Evolutionary conservation across 768 basidiomycete species (phyloP).

Genomic region (Suillus discolor): DNA sequence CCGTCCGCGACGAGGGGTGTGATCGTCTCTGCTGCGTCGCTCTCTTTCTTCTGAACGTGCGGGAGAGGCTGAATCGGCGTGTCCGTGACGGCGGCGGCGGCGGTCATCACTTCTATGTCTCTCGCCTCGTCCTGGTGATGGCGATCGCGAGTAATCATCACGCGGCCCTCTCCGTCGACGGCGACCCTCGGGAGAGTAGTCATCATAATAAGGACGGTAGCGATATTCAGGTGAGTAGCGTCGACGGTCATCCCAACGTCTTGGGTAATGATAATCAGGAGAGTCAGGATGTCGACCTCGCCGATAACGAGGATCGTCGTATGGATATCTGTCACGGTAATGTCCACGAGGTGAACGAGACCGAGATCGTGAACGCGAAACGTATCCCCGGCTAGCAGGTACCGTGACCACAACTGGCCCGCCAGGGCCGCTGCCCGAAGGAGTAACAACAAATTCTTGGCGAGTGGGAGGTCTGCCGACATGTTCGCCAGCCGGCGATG

Average conservation of each 20-base stretch:
- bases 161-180: slow-evolving; percentile 8
- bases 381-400: slow-evolving; percentile 15
- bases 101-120: neutral
- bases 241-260: slow-evolving; percentile 7
- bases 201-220: neutral
- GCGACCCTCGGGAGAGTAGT: slow-evolving; percentile 15
- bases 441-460: slow-evolving; percentile 20
- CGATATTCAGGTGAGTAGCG: slow-evolving; percentile 19
- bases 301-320: slow-evolving; percentile 8
- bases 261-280: slow-evolving; percentile 3
- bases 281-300: slow-evolving; percentile 13
- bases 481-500: slow-evolving; percentile 12
- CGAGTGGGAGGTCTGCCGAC: slow-evolving; percentile 27
- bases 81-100: neutral
- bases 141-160: slow-evolving; percentile 3
- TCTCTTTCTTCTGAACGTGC: slow-evolving; percentile 5
- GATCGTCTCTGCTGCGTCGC: neutral
- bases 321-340: slow-evolving; percentile 8
- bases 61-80: neutral
- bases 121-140: neutral
- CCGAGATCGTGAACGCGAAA: slow-evolving; percentile 10
- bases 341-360: slow-evolving; percentile 23
- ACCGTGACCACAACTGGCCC: slow-evolving; percentile 9
- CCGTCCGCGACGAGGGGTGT: slow-evolving; percentile 9
- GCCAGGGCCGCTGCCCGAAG: slow-evolving; percentile 11